These are phyloP conservation scores for Dioscorea dumetorum DNA, from an alignment of 106 monocot species.

Conservation along the genomic window DNA sequence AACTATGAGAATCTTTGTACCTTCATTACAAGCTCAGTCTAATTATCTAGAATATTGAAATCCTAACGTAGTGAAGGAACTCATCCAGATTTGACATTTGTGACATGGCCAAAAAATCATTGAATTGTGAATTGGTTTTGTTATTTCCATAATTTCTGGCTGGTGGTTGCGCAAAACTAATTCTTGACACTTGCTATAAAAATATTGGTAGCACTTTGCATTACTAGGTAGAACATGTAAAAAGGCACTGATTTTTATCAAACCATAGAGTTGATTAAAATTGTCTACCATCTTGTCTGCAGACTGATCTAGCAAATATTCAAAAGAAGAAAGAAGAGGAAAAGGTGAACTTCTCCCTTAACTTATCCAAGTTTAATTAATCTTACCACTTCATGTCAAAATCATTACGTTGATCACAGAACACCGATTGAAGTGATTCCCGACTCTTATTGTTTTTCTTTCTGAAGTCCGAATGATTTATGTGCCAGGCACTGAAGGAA, in stretches of 20 bases:
- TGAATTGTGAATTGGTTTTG: neutral
- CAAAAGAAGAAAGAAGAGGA: slow-evolving; percentile 64
- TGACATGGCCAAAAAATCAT: too few species aligned
- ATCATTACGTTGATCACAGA: too few species aligned
- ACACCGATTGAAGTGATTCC: neutral
- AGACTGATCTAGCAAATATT: slow-evolving; percentile 44
- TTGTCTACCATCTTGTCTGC: neutral
- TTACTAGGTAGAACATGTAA: too few species aligned
- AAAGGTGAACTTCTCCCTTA: slow-evolving; percentile 6
- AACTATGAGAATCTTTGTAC: too few species aligned
- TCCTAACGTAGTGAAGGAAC: too few species aligned
- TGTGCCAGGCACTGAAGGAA: slow-evolving; percentile 51
- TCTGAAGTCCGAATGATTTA: neutral
- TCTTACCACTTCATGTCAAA: too few species aligned
- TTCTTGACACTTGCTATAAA: too few species aligned
- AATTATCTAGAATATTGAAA: too few species aligned
- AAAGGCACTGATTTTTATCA: neutral
- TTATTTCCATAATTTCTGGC: neutral
- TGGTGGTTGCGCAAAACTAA: neutral
- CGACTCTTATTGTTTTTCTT: neutral
- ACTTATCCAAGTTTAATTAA: too few species aligned
- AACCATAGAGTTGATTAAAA: neutral
- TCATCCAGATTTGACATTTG: too few species aligned
- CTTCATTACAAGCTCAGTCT: too few species aligned
- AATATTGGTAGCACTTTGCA: too few species aligned